Evolutionary conservation across 2,329 filamentous ascomycete species (phyloP).

Genomic region (Xylariaceae sp.): DNA sequence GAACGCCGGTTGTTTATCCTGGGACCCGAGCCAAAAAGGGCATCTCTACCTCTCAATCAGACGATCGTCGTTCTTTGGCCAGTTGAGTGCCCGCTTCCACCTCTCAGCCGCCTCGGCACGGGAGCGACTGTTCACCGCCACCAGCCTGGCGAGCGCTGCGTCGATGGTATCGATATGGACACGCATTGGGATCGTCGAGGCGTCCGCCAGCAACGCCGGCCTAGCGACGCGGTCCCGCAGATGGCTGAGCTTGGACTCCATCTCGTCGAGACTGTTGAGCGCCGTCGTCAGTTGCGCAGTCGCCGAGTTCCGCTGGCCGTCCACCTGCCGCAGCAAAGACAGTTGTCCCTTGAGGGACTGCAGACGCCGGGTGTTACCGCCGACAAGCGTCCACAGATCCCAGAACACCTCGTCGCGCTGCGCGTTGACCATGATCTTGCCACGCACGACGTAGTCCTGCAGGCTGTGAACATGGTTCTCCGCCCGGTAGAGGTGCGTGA

Average conservation of each 20-base stretch:
- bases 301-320: constrained; percentile 60
- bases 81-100: constrained; percentile 48
- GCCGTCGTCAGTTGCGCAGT: constrained; percentile 65
- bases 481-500: constrained; percentile 61
- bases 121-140: constrained; percentile 57
- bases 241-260: constrained; percentile 66
- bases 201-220: constrained; percentile 56
- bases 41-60: constrained; percentile 39
- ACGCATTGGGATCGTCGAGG: constrained; percentile 56
- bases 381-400: constrained; percentile 69
- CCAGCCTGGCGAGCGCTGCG: constrained; percentile 66
- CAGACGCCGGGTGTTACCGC: constrained; percentile 60
- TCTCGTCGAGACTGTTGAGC: constrained; percentile 68
- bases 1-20: no score
- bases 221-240: constrained; percentile 65
- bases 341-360: constrained; percentile 61
- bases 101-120: constrained; percentile 56
- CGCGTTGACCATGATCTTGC: constrained; percentile 54
- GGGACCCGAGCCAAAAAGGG: no score
- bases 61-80: constrained; percentile 40
- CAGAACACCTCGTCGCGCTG: constrained; percentile 64
- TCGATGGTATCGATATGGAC: constrained; percentile 75
- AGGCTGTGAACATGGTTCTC: constrained; percentile 68
- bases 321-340: constrained; percentile 60
- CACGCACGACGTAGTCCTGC: constrained; percentile 62